Conservation (phyloP, 768 basidiomycete species). For the Pleurotus platypus region DNA sequence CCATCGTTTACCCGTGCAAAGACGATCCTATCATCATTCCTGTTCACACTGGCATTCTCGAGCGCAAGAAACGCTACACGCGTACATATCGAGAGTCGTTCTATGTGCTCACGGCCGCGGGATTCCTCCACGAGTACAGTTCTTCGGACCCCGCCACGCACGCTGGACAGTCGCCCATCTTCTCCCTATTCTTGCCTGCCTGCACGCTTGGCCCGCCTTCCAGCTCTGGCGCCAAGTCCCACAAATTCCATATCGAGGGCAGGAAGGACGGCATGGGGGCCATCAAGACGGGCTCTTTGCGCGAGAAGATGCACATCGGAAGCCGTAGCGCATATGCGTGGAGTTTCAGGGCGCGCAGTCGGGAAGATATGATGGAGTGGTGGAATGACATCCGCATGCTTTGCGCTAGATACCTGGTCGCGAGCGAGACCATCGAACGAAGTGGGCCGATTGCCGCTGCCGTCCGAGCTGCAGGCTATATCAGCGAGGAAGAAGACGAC, state of each 20-base stretch:
- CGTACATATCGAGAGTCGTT: constrained; percentile 81
- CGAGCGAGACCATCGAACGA: constrained; percentile 89
- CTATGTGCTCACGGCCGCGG: constrained; percentile 92
- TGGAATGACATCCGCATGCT: constrained; percentile 98
- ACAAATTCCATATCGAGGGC: constrained; percentile 98
- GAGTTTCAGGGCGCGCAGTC: constrained; percentile 84
- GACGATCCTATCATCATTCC: constrained; percentile 83
- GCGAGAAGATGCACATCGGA: constrained; percentile 27
- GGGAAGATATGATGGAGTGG: constrained; percentile 99
- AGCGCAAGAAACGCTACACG: constrained; percentile 95
- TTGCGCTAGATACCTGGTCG: constrained; percentile 90
- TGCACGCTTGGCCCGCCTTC: constrained; percentile 96
- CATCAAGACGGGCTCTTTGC: constrained; percentile 52
- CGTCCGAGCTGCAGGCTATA: constrained; percentile 84
- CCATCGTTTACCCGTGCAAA: constrained; percentile 84
- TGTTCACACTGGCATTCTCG: constrained; percentile 86
- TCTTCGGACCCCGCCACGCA: constrained; percentile 64
- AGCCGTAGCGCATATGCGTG: constrained; percentile 59
- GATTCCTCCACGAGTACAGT: constrained; percentile 91
- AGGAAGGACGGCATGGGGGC: constrained; percentile 78
- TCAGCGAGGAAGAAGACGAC: constrained; percentile 70
- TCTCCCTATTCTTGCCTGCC: constrained; percentile 87
- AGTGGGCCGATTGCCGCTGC: constrained; percentile 91
- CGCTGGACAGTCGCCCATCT: constrained; percentile 58
- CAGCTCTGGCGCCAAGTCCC: constrained; percentile 55